A percentile compares a stretch with the other conserved stretches of the same genome.
Conservation (phyloP, 495 filamentous ascomycete species). For the Parachaetomium inaequale region DNA sequence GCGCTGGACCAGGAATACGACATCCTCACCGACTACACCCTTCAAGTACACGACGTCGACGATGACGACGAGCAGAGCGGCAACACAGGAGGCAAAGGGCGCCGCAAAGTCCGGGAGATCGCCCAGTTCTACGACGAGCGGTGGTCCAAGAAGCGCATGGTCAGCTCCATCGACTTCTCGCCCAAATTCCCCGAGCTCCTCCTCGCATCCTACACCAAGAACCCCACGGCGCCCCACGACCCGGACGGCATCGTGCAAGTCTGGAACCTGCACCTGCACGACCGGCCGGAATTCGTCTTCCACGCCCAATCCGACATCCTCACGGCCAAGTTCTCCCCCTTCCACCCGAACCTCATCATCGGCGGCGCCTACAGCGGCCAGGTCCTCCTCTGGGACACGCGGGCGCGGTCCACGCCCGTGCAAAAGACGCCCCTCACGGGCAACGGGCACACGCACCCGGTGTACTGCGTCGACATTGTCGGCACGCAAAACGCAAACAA, state of each 20-base stretch:
- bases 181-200: constrained; percentile 93
- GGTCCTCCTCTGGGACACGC: constrained; percentile 97
- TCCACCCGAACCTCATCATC: constrained; percentile 92
- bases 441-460: constrained; percentile 88
- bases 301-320: constrained; percentile 95
- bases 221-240: constrained; percentile 89
- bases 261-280: constrained; percentile 93
- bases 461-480: constrained; percentile 92
- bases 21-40: constrained; percentile 88
- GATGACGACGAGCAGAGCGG: constrained; percentile 80
- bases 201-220: constrained; percentile 93
- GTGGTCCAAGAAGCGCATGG: constrained; percentile 97
- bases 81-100: constrained; percentile 66
- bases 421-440: constrained; percentile 95
- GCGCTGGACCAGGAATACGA: constrained; percentile 91
- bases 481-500: constrained; percentile 99
- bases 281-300: constrained; percentile 92
- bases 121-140: constrained; percentile 90
- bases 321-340: constrained; percentile 92
- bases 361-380: constrained; percentile 95
- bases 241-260: constrained; percentile 92
- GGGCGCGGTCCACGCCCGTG: constrained; percentile 79
- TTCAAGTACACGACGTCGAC: constrained; percentile 67
- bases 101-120: constrained; percentile 77
- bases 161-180: constrained; percentile 88